Base-by-base conservation (phyloP, 2,329 filamentous ascomycete species). In the Ilyonectria sp. region DNA sequence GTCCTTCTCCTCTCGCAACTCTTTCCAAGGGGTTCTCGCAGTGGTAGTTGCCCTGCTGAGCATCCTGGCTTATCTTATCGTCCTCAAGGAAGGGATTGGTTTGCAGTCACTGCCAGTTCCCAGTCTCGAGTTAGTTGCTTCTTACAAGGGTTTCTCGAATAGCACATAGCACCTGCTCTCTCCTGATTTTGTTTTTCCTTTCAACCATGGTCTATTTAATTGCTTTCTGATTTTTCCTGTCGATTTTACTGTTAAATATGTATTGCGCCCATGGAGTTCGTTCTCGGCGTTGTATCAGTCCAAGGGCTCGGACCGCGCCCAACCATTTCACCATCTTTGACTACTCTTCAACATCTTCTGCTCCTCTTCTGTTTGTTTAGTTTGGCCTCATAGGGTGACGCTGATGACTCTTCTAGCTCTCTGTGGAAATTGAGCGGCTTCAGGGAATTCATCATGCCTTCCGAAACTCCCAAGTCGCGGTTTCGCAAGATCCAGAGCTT, bases 401-500 rank as follows among this genome's bases (percentile, higher is more conserved):
- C 71, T 75, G 47, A 75, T 64, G 29, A 50, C 5, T 8, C 3
- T 65, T 60, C 66, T 59, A 74, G 65, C 60, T 69, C 69, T 67
- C 65, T 69, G 61, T 70, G 73, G 73, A 67, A 68, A 57, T 64
- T 71, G 19, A 50, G 52, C 49, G 63, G 68, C 56, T 52, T 71
- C 59, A 71, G 66, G 57, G 58, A 66, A 61, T 62, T 63, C 70
- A 74, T 59, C 66, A 93, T 93, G 91, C 82, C 88, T 63, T 82
- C 87, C 43, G 79, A 84, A 74, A 76, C 78, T 58, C 79, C 84
- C 59, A 82, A 82, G 63, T 82, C 86, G 53, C 89, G 91, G 76
- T 98, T 98, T 83, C 93, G 91, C 79, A 92, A 91, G 75, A 86
- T 97, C 55, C 94, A 97, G 78, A 91, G 89, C 77, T 97, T 99